A percentile compares a stretch with the other conserved stretches of the same genome.
phyloP scores from a whole-genome alignment of 257 asterid species.

The Ligustrum vulgare region DNA sequence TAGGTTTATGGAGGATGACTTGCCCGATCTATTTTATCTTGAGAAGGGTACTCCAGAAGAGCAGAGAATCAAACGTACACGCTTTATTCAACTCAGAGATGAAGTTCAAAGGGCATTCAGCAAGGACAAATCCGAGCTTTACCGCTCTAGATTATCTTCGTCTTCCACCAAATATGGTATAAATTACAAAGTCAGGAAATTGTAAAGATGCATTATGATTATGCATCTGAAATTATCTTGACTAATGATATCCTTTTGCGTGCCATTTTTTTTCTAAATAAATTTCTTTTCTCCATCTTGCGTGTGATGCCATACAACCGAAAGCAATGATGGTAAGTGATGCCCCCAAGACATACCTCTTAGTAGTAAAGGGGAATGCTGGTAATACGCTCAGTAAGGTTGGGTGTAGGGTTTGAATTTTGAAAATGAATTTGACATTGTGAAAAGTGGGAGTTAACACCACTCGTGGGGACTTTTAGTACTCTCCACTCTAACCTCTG shows the following conservation, averaged over 20 bases:
- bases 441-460: no score
- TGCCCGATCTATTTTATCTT: slow-evolving; percentile 48
- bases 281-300: no score
- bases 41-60: slow-evolving; percentile 70
- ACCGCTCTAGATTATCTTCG: slow-evolving; percentile 43
- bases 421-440: no score
- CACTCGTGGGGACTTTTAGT: no score
- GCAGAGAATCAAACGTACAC: slow-evolving; percentile 48
- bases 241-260: neutral
- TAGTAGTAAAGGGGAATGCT: no score
- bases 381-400: no score
- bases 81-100: slow-evolving; percentile 59
- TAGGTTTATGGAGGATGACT: slow-evolving; percentile 68
- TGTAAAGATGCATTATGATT: slow-evolving; percentile 14
- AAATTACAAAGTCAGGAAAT: slow-evolving; percentile 35
- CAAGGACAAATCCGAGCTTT: slow-evolving; percentile 68
- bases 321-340: no score
- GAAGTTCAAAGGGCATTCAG: slow-evolving; percentile 65
- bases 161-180: slow-evolving; percentile 32
- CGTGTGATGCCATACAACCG: no score
- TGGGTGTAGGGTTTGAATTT: no score
- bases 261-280: no score
- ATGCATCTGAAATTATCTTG: neutral
- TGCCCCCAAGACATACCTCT: no score
- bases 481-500: no score